Evolutionary conservation across 306 rosid species (phyloP).

Genomic region (Vicia villosa): DNA sequence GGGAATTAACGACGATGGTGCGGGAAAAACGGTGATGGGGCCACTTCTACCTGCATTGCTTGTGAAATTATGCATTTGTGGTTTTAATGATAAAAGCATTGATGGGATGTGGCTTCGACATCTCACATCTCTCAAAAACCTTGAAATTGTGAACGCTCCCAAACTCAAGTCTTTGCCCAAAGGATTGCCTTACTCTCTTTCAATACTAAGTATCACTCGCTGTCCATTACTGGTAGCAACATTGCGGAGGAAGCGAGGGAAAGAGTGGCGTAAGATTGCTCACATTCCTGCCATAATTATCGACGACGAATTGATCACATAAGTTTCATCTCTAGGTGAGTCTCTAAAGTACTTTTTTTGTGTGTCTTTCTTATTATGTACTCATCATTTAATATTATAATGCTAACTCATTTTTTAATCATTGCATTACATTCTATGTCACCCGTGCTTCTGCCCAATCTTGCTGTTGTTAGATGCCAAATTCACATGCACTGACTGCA

Average conservation of each 20-base stretch:
- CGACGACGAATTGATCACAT: not conserved
- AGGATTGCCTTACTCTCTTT: not conserved
- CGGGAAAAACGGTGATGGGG: not conserved
- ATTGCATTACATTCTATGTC: not conserved
- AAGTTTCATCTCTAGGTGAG: not conserved
- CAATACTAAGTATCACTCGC: not conserved
- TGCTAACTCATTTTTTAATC: not conserved
- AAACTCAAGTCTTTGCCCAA: not conserved
- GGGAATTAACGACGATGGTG: too few species aligned
- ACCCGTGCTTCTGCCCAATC: not conserved
- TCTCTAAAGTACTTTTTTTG: too few species aligned
- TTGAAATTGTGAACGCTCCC: not conserved
- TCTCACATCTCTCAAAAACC: not conserved
- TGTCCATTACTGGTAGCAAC: not conserved
- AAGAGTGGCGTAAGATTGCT: not conserved
- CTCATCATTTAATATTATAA: not conserved
- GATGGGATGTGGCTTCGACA: not conserved
- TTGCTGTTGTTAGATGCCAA: not conserved
- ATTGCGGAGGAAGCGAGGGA: not conserved
- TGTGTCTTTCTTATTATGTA: too few species aligned
- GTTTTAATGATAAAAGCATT: not conserved
- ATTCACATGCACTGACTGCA: not conserved
- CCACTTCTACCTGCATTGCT: not conserved
- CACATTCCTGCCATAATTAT: not conserved
- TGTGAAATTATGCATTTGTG: not conserved